Conservation (phyloP, 768 basidiomycete species). For the Suillus ampliporus region DNA sequence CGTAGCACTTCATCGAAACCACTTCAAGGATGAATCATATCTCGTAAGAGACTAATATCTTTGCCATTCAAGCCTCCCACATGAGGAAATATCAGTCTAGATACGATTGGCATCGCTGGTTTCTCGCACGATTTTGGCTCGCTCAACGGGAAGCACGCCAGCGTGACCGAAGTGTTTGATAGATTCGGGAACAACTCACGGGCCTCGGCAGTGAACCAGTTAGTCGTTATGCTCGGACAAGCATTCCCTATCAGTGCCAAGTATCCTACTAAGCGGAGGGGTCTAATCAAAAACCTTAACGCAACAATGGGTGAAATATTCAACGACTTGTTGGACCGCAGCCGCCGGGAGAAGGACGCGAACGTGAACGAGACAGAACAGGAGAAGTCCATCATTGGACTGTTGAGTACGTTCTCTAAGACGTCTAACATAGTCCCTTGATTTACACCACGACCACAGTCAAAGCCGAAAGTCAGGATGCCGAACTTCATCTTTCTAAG, state of each 20-base stretch:
- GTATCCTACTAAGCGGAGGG: slow-evolving; percentile 41
- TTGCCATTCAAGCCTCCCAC: neutral
- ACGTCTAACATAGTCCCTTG: neutral
- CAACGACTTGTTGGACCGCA: slow-evolving; percentile 42
- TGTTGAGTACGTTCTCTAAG: slow-evolving; percentile 9
- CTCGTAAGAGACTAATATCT: slow-evolving; percentile 22
- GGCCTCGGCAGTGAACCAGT: slow-evolving; percentile 30
- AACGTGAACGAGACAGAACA: slow-evolving; percentile 25
- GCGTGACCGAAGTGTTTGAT: slow-evolving; percentile 48
- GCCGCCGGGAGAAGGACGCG: slow-evolving; percentile 35
- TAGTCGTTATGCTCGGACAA: slow-evolving; percentile 44
- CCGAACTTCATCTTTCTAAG: slow-evolving; percentile 26
- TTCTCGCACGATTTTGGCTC: slow-evolving; percentile 61
- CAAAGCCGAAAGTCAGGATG: slow-evolving; percentile 38
- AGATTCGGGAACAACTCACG: slow-evolving; percentile 30
- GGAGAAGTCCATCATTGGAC: slow-evolving; percentile 24
- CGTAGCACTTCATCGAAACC: neutral
- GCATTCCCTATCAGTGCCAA: slow-evolving; percentile 41
- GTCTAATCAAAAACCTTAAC: slow-evolving; percentile 35
- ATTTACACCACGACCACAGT: slow-evolving; percentile 28
- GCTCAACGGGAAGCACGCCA: slow-evolving; percentile 51
- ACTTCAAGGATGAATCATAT: slow-evolving; percentile 32
- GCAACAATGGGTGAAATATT: slow-evolving; percentile 45
- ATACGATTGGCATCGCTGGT: slow-evolving; percentile 61
- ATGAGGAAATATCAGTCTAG: slow-evolving; percentile 41